These are phyloP conservation scores for Haplosporangium sp. DNA, from an alignment of 371 early-diverging fungal species.

Conservation along the genomic window DNA sequence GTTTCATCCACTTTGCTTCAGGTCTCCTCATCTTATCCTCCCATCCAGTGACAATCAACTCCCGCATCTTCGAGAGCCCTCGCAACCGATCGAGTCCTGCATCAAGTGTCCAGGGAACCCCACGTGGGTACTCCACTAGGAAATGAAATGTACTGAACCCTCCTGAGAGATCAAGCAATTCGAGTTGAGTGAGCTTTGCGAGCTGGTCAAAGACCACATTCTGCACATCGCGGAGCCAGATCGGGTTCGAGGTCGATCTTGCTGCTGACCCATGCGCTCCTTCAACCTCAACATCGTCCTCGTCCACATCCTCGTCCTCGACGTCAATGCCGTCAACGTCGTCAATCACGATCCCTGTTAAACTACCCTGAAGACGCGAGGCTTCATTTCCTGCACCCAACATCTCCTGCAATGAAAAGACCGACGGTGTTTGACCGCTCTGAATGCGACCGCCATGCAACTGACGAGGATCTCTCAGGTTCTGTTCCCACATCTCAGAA, in stretches of 20 bases:
- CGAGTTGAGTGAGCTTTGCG: slow-evolving; percentile 6
- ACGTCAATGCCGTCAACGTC: not conserved
- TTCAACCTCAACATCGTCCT: not conserved
- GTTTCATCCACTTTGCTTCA: slow-evolving; percentile 9
- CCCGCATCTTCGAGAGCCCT: slow-evolving; percentile 6
- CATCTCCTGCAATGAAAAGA: slow-evolving; percentile 17
- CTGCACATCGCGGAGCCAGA: slow-evolving; percentile 4
- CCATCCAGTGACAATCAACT: slow-evolving; percentile 17
- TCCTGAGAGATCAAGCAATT: slow-evolving; percentile 9
- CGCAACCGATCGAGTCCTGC: slow-evolving; percentile 4
- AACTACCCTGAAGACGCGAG: too few species aligned
- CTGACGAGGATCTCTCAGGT: not conserved
- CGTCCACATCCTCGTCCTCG: not conserved
- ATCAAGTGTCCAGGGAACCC: slow-evolving; percentile 15
- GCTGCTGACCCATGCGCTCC: not conserved
- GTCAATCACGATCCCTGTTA: too few species aligned
- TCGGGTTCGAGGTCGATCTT: not conserved
- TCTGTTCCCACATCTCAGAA: slow-evolving; percentile 30
- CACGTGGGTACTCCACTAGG: slow-evolving; percentile 13
- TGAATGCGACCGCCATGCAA: slow-evolving; percentile 1
- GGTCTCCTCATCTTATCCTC: slow-evolving; percentile 6
- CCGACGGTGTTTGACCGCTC: slow-evolving; percentile 1
- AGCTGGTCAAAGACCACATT: slow-evolving; percentile 10
- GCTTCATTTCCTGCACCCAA: not conserved
- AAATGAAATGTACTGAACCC: not conserved